Percentiles rank a stretch among this genome's conserved stretches.
phyloP scores from a whole-genome alignment of 305 asterid species.

The Solanum hybrid region DNA sequence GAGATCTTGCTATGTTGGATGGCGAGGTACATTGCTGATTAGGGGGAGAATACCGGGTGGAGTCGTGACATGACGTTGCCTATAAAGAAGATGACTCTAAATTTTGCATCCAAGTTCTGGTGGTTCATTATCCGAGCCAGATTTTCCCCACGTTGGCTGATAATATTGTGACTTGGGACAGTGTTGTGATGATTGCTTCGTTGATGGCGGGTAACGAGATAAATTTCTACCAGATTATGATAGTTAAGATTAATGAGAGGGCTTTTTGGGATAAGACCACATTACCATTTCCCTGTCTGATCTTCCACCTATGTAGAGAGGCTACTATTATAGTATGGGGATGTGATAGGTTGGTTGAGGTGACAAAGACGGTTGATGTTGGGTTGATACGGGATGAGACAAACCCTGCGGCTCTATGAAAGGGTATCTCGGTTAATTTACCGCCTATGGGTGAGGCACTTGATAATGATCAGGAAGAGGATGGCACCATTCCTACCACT shows the following conservation, averaged over 20 bases:
- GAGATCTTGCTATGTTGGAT: background rate
- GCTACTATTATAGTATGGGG: background rate
- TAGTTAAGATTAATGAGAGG: background rate
- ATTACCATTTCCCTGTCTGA: background rate
- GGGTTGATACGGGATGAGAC: background rate
- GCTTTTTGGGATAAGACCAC: background rate
- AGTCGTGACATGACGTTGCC: background rate
- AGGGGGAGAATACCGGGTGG: background rate
- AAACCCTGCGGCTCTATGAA: background rate
- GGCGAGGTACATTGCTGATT: background rate
- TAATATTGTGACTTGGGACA: background rate
- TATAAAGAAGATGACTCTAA: background rate
- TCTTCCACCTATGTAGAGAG: background rate
- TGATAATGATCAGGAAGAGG: background rate
- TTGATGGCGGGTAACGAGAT: background rate
- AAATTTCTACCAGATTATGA: background rate
- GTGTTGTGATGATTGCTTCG: background rate
- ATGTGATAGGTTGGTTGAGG: background rate
- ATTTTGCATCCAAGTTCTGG: background rate
- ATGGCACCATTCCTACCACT: background rate
- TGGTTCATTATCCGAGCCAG: background rate
- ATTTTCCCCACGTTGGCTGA: background rate
- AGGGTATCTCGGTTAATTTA: background rate
- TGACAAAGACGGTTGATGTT: background rate
- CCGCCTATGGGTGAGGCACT: background rate